Evolutionary conservation across 1,284 basidiomycete species (phyloP), one percentile per base, ranked within the genome.

Genomic region (Boletus semigastroideus): DNA sequence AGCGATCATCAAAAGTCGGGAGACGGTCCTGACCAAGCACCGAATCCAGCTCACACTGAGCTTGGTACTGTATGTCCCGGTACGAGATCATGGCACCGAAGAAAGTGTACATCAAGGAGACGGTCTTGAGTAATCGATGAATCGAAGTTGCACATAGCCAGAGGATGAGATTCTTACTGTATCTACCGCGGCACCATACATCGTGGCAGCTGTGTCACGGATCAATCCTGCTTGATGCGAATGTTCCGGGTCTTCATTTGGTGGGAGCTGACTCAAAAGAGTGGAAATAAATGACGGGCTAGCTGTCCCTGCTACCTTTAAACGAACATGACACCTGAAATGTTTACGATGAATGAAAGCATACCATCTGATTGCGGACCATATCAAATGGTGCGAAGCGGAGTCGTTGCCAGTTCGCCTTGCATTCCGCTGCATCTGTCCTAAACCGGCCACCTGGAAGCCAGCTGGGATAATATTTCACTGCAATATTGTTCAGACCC

Each of bases 401-500:
- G 37, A 54, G 25, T 31, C 48, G 51, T 10, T 42, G 20, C 10
- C 27, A 17, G 10, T 44, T 12, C 4, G 17, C 13, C 22, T 28
- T 51, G 3, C 49, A 49, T 9, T 48, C 51, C 27, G 5, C 40
- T 12, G 56, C 55, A 12, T 48, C 49, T 16, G 27, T 44, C 17
- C 54, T 42, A 20, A 58, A 58, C 5, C 28, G 7, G 17, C 56
- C 56, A 17, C 56, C 52, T 13, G 57, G 57, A 25, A 59, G 25
- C 56, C 50, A 58, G 16, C 52, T 39, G 5, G 57, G 57, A 20
- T 55, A 55, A 19, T 54, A 51, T 43, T 48, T 58, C 14, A 58
- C 57, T 58, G 5, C 5, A 19, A 20, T 5, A 17, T 12, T 5
- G 3, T 28, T 48, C 9, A 34, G 9, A n/a, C 9, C 10, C 7